These are phyloP conservation scores for Tuber aestivum DNA, from an alignment of 495 filamentous ascomycete species.

Conservation along the genomic window DNA sequence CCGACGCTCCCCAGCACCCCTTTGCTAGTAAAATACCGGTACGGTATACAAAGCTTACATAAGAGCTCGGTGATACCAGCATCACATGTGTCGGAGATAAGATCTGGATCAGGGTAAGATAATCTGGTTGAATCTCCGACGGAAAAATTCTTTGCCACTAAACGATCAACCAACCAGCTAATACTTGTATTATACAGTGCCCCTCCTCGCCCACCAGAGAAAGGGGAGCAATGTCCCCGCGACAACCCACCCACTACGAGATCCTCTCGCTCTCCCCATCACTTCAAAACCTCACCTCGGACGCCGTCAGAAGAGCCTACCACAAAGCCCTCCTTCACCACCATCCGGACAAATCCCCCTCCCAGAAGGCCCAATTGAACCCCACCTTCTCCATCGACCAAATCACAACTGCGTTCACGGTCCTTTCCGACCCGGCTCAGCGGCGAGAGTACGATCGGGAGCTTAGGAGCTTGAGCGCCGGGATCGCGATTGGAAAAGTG, in stretches of 20 bases:
- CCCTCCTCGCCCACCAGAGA: background rate
- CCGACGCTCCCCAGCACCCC: too few relatives aligned
- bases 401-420: slow-evolving; percentile 69
- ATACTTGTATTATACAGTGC: background rate
- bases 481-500: slow-evolving; percentile 44
- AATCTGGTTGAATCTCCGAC: background rate
- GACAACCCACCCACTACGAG: slow-evolving; percentile 47
- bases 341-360: slow-evolving; percentile 68
- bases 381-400: slow-evolving; percentile 58
- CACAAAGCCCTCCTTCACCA: slow-evolving; percentile 67
- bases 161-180: background rate
- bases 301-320: slow-evolving; percentile 65
- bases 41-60: too few relatives aligned
- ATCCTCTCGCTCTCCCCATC: slow-evolving; percentile 50
- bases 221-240: background rate
- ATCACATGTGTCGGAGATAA: background rate
- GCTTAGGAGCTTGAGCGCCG: background rate
- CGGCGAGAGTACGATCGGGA: slow-evolving; percentile 61
- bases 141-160: background rate
- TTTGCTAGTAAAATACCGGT: too few relatives aligned
- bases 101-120: background rate
- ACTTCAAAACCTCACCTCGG: slow-evolving; percentile 28
- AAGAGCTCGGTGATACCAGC: too few relatives aligned
- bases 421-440: slow-evolving; percentile 55
- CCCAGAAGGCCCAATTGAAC: slow-evolving; percentile 15